A percentile compares a stretch with the other conserved stretches of the same genome.
Conservation (phyloP, 208 protist species). For the Wallacemonas sp. region DNA sequence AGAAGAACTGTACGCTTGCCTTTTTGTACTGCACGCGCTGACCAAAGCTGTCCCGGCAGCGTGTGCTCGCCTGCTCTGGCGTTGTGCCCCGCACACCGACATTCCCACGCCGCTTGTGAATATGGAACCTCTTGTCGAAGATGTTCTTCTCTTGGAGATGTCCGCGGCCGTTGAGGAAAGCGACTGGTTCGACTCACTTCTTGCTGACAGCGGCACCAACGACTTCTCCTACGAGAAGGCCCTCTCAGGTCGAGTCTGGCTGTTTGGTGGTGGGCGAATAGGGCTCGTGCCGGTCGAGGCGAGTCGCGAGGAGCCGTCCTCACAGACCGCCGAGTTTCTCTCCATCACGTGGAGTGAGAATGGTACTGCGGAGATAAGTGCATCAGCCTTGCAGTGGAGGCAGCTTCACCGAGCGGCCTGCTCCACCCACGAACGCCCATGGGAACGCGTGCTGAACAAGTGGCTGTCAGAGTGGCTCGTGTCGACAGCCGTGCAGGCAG, state of each 20-base stretch:
- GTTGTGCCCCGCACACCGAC: not conserved
- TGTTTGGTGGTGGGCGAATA: not conserved
- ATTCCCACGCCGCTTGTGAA: slow-evolving; percentile 8
- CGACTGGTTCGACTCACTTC: not conserved
- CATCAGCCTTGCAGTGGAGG: too few relatives aligned
- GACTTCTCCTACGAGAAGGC: not conserved
- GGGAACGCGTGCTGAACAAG: slow-evolving; percentile 9
- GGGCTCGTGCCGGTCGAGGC: not conserved
- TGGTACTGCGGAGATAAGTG: too few relatives aligned
- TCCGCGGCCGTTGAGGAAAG: slow-evolving; percentile 15
- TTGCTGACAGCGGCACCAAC: not conserved
- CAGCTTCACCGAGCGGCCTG: not conserved
- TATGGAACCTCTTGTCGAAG: slow-evolving; percentile 2
- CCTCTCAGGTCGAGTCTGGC: slow-evolving; percentile 15
- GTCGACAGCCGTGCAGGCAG: slow-evolving; percentile 12
- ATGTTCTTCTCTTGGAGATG: slow-evolving; percentile 36
- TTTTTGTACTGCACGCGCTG: not conserved
- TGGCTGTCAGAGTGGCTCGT: slow-evolving; percentile 1
- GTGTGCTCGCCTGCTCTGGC: not conserved
- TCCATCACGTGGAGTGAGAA: too few relatives aligned
- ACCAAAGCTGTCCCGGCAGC: not conserved
- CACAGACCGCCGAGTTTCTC: too few relatives aligned
- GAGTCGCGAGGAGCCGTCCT: slow-evolving; percentile 1
- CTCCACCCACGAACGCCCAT: not conserved
- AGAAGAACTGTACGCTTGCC: not conserved